Percentiles rank a stretch among this genome's conserved stretches.
Evolutionary conservation across 2,329 filamentous ascomycete genomes (phyloP).

Genomic region (Aspergillus pseudoterreus): DNA sequence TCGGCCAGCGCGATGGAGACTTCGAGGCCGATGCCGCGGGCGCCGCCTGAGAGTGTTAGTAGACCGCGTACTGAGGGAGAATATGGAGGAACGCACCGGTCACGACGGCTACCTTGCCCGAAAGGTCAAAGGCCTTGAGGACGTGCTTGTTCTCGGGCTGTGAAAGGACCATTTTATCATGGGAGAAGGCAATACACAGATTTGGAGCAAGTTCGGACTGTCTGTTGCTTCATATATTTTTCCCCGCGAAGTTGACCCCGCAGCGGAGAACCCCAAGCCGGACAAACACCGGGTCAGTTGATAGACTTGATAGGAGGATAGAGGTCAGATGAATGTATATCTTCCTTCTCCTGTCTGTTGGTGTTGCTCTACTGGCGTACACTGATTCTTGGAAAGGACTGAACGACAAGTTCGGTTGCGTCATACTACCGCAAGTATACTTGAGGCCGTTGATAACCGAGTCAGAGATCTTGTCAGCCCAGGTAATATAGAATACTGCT

Average conservation of each 20-base stretch:
- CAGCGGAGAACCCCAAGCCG: constrained; percentile 1
- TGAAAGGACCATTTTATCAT: constrained; percentile 18
- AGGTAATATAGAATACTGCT: no score
- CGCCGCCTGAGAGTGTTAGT: constrained; percentile 21
- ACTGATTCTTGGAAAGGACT: not conserved
- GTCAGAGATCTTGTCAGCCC: not conserved
- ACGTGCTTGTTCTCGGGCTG: constrained; percentile 24
- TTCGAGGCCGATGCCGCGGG: constrained; percentile 36
- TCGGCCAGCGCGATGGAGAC: constrained; percentile 39
- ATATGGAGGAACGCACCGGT: constrained; percentile 15
- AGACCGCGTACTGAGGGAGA: not conserved
- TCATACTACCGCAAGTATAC: not conserved
- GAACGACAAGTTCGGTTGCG: no score
- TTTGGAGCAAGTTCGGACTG: no score
- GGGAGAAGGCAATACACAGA: no score
- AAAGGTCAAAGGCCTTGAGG: constrained; percentile 25
- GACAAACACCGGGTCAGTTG: not conserved
- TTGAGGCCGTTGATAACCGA: not conserved
- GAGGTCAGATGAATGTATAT: not conserved
- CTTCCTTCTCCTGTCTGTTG: not conserved
- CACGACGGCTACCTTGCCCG: constrained; percentile 25
- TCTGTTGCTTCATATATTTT: no score
- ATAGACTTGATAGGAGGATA: not conserved
- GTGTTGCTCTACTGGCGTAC: not conserved
- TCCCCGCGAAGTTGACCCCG: not conserved